Percentiles rank a stretch among this genome's conserved stretches.
Conservation (phyloP, 192 early-diverging fungal species). For the Haplosporangium gracile region DNA sequence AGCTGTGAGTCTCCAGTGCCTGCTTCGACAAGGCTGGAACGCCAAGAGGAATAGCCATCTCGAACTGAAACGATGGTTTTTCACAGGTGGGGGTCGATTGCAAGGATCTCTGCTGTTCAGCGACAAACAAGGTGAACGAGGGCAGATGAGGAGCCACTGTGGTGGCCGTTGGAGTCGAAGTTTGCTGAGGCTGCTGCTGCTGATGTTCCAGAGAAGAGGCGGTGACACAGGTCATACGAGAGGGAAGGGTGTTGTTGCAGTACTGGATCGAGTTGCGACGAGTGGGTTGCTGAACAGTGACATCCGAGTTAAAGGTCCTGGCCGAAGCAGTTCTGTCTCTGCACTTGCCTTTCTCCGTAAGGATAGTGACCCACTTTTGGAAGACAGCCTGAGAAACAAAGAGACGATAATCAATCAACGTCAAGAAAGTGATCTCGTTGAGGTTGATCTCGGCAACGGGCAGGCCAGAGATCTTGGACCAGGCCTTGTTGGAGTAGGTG, state of each 20-base stretch:
- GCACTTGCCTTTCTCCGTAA: conserved; percentile 49
- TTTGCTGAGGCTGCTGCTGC: conserved; percentile 1
- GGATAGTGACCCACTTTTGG: conserved; percentile 70
- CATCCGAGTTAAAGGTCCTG: conserved; percentile 10
- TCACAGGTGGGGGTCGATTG: conserved; percentile 5
- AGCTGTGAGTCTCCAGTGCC: conserved; percentile 7
- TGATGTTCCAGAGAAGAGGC: conserved; percentile 53
- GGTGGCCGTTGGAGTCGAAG: not conserved
- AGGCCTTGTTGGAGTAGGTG: conserved; percentile 86
- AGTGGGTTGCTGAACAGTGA: conserved; percentile 8
- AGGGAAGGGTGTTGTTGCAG: conserved; percentile 51
- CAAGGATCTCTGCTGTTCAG: conserved; percentile 32
- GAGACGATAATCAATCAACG: conserved; percentile 81
- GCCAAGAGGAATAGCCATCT: conserved; percentile 19
- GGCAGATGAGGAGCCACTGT: conserved; percentile 26
- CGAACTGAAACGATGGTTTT: conserved; percentile 32
- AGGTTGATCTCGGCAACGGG: conserved; percentile 81
- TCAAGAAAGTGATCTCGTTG: conserved; percentile 84
- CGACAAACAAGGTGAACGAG: conserved; percentile 45
- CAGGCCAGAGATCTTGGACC: conserved; percentile 89
- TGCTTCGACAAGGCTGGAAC: conserved; percentile 15
- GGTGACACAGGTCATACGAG: conserved; percentile 54
- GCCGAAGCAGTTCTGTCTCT: conserved; percentile 25
- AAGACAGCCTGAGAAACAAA: conserved; percentile 72
- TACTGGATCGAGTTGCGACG: conserved; percentile 55